phyloP scores from a whole-genome alignment of 2,329 filamentous ascomycete genomes.

The Pseudopithomyces chartarum region DNA sequence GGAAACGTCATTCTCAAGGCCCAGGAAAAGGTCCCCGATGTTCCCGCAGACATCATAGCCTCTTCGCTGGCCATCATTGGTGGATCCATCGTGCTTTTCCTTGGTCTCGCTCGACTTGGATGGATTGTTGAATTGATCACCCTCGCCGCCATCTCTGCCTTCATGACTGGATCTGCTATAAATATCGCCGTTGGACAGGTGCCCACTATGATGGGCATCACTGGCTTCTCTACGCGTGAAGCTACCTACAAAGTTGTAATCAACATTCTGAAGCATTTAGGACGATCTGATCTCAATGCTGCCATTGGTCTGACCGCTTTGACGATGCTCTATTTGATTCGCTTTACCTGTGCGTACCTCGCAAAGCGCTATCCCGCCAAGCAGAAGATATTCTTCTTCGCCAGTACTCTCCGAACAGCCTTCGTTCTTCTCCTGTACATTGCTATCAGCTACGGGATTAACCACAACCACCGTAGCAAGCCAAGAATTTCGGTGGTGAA shows the following conservation, averaged over 20 bases:
- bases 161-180: slow-evolving; percentile 96
- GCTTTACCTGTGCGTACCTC: slow-evolving; percentile 65
- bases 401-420: slow-evolving; percentile 81
- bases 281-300: slow-evolving; percentile 70
- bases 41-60: slow-evolving; percentile 51
- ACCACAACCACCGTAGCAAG: slow-evolving; percentile 62
- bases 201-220: slow-evolving; percentile 79
- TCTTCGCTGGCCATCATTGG: slow-evolving; percentile 74
- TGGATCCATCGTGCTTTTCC: slow-evolving; percentile 77
- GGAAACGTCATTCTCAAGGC: slow-evolving; percentile 77
- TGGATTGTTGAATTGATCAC: slow-evolving; percentile 97
- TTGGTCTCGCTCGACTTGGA: slow-evolving; percentile 80
- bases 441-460: slow-evolving; percentile 81
- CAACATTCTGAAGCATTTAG: slow-evolving; percentile 75
- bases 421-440: slow-evolving; percentile 92
- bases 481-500: slow-evolving; percentile 76
- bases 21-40: slow-evolving; percentile 50
- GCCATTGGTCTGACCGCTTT: slow-evolving; percentile 86
- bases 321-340: slow-evolving; percentile 71
- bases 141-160: slow-evolving; percentile 86
- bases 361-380: slow-evolving; percentile 72
- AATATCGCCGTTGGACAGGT: slow-evolving; percentile 87
- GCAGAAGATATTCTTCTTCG: slow-evolving; percentile 82
- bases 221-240: slow-evolving; percentile 73
- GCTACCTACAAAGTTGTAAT: slow-evolving; percentile 85